Evolutionary conservation across 2,329 filamentous ascomycete species (phyloP).

Genomic region (Sclerotinia nivalis): DNA sequence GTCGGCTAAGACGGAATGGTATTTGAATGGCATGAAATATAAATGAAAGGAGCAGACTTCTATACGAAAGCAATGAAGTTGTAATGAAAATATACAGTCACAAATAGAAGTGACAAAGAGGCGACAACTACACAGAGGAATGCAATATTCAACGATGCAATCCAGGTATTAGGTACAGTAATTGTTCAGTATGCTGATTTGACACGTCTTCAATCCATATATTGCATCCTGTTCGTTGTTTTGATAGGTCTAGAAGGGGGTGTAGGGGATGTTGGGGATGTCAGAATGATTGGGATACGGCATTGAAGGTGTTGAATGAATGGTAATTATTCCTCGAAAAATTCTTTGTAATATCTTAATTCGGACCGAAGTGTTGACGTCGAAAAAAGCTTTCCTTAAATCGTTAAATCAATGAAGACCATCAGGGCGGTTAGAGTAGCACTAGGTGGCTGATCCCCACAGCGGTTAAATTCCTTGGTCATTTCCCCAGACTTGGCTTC

Average conservation of each 20-base stretch:
- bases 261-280: not conserved
- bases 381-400: not conserved
- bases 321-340: not conserved
- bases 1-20: not conserved
- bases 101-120: no score
- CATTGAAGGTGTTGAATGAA: not conserved
- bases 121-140: no score
- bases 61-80: not conserved
- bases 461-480: slow-evolving; percentile 1
- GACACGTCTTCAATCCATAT: not conserved
- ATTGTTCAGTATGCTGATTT: not conserved
- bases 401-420: not conserved
- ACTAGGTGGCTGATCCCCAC: not conserved
- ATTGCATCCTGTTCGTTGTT: not conserved
- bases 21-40: not conserved
- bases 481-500: slow-evolving; percentile 18
- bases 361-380: slow-evolving; percentile 9
- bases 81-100: no score
- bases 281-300: not conserved
- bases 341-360: not conserved
- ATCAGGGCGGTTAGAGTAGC: not conserved
- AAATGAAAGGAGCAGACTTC: not conserved
- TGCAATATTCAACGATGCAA: not conserved
- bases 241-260: not conserved
- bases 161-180: not conserved